Base-by-base conservation (phyloP, 805 yeast species). In the Nakazawaea wickerhamii region DNA sequence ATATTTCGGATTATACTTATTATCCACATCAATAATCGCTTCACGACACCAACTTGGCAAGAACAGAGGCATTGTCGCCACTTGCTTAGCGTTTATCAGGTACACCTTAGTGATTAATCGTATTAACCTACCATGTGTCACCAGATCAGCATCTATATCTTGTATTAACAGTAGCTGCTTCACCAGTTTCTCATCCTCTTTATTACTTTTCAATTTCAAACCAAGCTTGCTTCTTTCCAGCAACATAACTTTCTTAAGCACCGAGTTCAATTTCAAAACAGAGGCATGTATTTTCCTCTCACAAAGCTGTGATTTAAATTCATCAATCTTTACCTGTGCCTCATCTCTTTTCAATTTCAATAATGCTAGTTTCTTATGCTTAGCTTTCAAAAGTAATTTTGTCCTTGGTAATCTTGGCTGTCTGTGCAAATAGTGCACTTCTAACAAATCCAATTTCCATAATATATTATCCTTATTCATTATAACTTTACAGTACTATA, bases 371-470 rank as follows among this genome's bases (percentile, higher is more conserved):
- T 70, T 70, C 23, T 60, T 58, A 39, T 63, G 68, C 50, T 70
- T 71, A 1, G 82, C 73, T 28, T 58, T 56, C 30, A 72, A 55
- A 38, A 75, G 58, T 49, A 61, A 66, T 48, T 63, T 71, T 3
- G 84, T 77, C 37, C 68, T 66, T 1, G 68, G 62, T 53, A 65
- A 77, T 45, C 84, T 61, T 1, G 81, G 73, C 15, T 59, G 52
- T 20, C 62, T 50, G 5, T 62, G 54, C 23, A 67, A 54, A 58
- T 64, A 76, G 51, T 72, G 70, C 30, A 67, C 64, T 50, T 80
- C 84, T 28, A 80, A 58, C 20, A 78, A 55, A 52, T 80, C 86
- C 35, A 80, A 59, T 50, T 71, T 71, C 77, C 81, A 76, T 34
- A 70, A 48, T 27, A 59, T 57, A 46, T 69, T 72, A 41, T 68